Conservation (phyloP, 345 rosid genomes). For the Erodium maritimum region DNA sequence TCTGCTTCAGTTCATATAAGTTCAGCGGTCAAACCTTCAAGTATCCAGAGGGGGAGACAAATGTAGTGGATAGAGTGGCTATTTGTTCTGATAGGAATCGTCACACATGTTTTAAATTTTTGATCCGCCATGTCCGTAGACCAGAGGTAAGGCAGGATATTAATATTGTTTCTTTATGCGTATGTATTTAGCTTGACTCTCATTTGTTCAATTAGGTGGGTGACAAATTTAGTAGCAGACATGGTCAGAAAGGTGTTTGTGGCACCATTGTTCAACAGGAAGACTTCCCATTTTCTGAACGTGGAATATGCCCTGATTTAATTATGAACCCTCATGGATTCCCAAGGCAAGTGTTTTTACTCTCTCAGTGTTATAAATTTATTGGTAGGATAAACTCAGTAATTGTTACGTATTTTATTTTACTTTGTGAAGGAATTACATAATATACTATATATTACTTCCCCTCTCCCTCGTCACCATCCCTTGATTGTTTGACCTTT, state of each 20-base stretch:
- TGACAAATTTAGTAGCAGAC: conserved; percentile 96
- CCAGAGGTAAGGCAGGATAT: conserved; percentile 53
- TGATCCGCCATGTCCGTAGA: conserved; percentile 86
- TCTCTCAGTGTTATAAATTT: background rate
- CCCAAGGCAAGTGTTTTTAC: conserved; percentile 46
- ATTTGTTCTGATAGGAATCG: conserved; percentile 41
- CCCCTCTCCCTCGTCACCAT: no score
- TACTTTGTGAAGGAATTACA: background rate
- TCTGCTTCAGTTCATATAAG: conserved; percentile 44
- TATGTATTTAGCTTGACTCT: conserved; percentile 2
- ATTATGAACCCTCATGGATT: conserved; percentile 99
- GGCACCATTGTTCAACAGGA: conserved; percentile 90
- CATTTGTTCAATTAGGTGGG: conserved; percentile 44
- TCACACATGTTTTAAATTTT: conserved; percentile 43
- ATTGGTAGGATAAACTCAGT: background rate
- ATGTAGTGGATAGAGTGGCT: conserved; percentile 80
- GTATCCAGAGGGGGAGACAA: conserved; percentile 71
- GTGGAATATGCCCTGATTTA: conserved; percentile 92
- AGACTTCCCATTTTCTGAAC: conserved; percentile 94
- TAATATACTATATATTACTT: background rate
- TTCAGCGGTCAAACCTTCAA: conserved; percentile 40
- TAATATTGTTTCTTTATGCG: background rate
- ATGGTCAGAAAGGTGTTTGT: conserved; percentile 98
- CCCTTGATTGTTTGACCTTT: background rate
- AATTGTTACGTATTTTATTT: background rate